Conservation (phyloP, 1,284 basidiomycete species). For the Cryptococcus sp. region DNA sequence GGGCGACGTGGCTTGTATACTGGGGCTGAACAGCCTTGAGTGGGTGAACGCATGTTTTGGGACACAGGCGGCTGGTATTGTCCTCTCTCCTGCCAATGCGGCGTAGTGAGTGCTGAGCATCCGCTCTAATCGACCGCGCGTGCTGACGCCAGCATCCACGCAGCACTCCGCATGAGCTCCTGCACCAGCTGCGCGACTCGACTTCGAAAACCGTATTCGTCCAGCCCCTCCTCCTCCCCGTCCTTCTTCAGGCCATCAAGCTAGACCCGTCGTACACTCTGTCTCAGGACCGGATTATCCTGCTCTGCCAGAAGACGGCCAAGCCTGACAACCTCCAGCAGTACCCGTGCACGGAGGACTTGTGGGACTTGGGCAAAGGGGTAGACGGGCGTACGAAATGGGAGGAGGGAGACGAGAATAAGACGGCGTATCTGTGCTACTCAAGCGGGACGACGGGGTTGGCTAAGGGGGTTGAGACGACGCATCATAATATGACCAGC, state of each 20-base stretch:
- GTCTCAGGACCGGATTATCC: constrained; percentile 25
- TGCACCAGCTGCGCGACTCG: constrained; percentile 55
- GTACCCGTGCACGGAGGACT: constrained; percentile 21
- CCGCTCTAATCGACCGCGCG: not conserved
- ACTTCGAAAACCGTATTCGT: constrained; percentile 58
- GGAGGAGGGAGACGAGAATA: constrained; percentile 17
- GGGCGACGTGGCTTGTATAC: constrained; percentile 42
- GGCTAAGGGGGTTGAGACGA: constrained; percentile 55
- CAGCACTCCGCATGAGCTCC: constrained; percentile 44
- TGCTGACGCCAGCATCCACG: not conserved
- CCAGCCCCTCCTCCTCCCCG: constrained; percentile 55
- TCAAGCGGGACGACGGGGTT: constrained; percentile 57
- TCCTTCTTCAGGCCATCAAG: constrained; percentile 28
- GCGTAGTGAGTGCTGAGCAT: constrained; percentile 47
- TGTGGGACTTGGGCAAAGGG: constrained; percentile 19
- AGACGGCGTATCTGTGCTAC: constrained; percentile 60
- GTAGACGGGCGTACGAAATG: constrained; percentile 11
- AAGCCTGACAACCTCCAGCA: constrained; percentile 15
- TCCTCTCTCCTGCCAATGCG: constrained; percentile 42
- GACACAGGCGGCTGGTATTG: constrained; percentile 43
- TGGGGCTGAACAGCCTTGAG: constrained; percentile 57
- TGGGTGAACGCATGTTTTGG: constrained; percentile 65
- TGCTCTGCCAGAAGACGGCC: constrained; percentile 23
- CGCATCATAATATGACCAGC: constrained; percentile 61
- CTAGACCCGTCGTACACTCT: constrained; percentile 14